Conservation (phyloP, 371 early-diverging fungal genomes). For the Batkoa obscura region DNA sequence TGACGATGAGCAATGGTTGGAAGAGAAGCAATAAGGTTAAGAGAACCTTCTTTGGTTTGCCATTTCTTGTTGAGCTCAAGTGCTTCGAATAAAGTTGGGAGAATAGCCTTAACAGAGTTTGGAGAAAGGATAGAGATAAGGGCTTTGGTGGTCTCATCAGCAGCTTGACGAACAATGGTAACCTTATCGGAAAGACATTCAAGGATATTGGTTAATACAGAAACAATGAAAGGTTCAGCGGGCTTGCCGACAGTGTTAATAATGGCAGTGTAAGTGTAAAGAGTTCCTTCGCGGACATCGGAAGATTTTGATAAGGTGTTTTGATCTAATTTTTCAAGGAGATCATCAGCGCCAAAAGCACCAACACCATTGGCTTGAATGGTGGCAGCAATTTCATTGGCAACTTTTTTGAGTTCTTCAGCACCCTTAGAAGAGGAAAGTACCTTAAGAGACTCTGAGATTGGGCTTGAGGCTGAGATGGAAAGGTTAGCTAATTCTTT, state of each 20-base stretch:
- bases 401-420: background rate
- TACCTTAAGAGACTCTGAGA: slow-evolving; percentile 1
- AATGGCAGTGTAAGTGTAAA: slow-evolving; percentile 25
- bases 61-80: slow-evolving; percentile 31
- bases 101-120: slow-evolving; percentile 19
- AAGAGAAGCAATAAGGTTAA: slow-evolving; percentile 20
- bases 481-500: background rate
- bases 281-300: slow-evolving; percentile 29
- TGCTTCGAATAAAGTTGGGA: slow-evolving; percentile 30
- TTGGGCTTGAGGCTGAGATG: background rate
- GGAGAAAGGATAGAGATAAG: slow-evolving; percentile 20
- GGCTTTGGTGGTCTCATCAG: slow-evolving; percentile 20
- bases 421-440: background rate
- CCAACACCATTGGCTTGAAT: background rate
- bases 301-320: slow-evolving; percentile 21
- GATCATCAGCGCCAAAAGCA: slow-evolving; percentile 1
- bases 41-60: slow-evolving; percentile 33
- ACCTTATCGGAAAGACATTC: slow-evolving; percentile 32
- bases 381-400: background rate
- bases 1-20: slow-evolving; percentile 19
- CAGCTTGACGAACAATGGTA: slow-evolving; percentile 26
- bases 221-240: slow-evolving; percentile 32
- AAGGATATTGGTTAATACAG: slow-evolving; percentile 23
- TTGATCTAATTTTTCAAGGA: background rate
- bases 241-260: slow-evolving; percentile 18